Conservation (phyloP, 352 stramenopile genomes). For the Pythium aristosporum region DNA sequence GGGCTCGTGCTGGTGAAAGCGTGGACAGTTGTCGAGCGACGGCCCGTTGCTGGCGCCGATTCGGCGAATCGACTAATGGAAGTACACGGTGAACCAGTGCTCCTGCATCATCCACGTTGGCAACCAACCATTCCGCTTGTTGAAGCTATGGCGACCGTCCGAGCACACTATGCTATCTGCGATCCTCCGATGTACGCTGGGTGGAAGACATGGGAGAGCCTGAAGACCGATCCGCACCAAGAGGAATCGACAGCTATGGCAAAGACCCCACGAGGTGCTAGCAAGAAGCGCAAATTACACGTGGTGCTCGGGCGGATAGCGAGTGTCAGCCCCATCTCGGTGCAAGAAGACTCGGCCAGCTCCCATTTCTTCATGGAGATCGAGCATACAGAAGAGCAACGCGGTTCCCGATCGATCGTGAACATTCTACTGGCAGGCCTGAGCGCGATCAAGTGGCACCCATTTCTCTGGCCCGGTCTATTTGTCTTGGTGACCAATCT, state of each 20-base stretch:
- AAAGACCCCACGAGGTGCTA: slow-evolving; percentile 15
- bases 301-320: slow-evolving; percentile 47
- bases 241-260: neutral
- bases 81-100: slow-evolving; percentile 27
- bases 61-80: slow-evolving; percentile 38
- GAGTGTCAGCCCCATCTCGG: slow-evolving; percentile 56
- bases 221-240: neutral
- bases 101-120: slow-evolving; percentile 1
- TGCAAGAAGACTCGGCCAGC: slow-evolving; percentile 32
- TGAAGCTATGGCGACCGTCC: slow-evolving; percentile 31
- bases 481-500: slow-evolving; percentile 57
- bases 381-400: slow-evolving; percentile 23
- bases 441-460: slow-evolving; percentile 36
- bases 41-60: neutral
- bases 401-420: slow-evolving; percentile 23
- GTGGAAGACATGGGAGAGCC: slow-evolving; percentile 25
- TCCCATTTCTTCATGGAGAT: slow-evolving; percentile 74
- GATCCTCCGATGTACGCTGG: slow-evolving; percentile 53
- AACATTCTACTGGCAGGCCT: slow-evolving; percentile 54
- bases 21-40: slow-evolving; percentile 48
- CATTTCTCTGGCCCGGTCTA: slow-evolving; percentile 45
- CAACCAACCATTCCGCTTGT: slow-evolving; percentile 7
- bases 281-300: slow-evolving; percentile 38
- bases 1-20: slow-evolving; percentile 57
- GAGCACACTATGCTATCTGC: slow-evolving; percentile 32